phyloP scores from a whole-genome alignment of 2,329 filamentous ascomycete genomes.

The Aspergillus proliferans region DNA sequence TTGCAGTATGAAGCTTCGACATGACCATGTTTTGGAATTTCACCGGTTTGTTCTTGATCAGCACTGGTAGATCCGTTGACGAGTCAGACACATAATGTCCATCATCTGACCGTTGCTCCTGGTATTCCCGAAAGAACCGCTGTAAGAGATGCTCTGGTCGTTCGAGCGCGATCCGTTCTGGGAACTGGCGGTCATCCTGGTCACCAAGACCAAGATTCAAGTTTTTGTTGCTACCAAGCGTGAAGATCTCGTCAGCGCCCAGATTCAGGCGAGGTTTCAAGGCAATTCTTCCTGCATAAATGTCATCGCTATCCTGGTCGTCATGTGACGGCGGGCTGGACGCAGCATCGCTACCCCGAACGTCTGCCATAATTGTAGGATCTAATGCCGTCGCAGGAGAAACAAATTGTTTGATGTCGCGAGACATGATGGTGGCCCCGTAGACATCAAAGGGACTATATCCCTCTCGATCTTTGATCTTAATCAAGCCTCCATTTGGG shows the following conservation, averaged over 20 bases:
- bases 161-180: constrained; percentile 71
- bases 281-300: constrained; percentile 13
- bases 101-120: constrained; percentile 35
- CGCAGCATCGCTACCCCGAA: constrained; percentile 31
- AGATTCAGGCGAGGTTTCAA: constrained; percentile 36
- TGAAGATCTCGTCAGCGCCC: constrained; percentile 77
- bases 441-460: constrained; percentile 94
- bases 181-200: constrained; percentile 87
- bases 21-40: constrained; percentile 75
- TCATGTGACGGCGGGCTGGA: constrained; percentile 24
- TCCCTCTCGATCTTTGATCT: constrained; percentile 91
- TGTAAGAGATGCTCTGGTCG: constrained; percentile 72
- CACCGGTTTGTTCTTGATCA: constrained; percentile 66
- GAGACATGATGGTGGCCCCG: constrained; percentile 73
- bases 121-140: constrained; percentile 65
- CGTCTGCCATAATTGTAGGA: constrained; percentile 36
- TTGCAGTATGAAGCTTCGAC: constrained; percentile 85
- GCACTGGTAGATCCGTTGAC: constrained; percentile 58
- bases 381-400: constrained; percentile 32
- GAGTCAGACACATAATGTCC: constrained; percentile 25
- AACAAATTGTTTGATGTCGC: constrained; percentile 50
- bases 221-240: constrained; percentile 96
- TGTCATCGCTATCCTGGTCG: constrained; percentile 49
- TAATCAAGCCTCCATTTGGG: constrained; percentile 70
- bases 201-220: constrained; percentile 89